Evolutionary conservation across 306 rosid genomes (phyloP).

Genomic region (Inga laurina): DNA sequence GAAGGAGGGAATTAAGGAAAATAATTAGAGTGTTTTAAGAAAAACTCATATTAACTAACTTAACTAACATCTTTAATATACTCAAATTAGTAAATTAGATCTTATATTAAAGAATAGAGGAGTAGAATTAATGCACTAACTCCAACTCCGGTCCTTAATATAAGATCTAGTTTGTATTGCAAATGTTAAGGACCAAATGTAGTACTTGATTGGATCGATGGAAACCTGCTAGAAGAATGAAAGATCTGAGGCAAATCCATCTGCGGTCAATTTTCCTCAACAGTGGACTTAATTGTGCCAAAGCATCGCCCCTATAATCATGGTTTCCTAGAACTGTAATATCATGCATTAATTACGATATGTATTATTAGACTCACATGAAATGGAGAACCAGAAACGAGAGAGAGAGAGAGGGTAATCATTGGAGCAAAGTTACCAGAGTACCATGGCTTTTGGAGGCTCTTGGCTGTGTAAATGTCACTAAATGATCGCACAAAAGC

Average conservation of each 20-base stretch:
- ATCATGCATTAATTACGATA: background rate
- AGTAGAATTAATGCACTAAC: no score
- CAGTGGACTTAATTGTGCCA: slow-evolving; percentile 42
- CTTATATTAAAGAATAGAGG: no score
- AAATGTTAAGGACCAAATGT: no score
- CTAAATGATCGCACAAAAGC: slow-evolving; percentile 58
- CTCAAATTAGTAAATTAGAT: no score
- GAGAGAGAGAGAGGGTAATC: background rate
- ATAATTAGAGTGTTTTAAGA: no score
- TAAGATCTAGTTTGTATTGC: no score
- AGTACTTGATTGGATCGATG: no score
- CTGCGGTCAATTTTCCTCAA: slow-evolving; percentile 49
- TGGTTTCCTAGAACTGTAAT: slow-evolving; percentile 39
- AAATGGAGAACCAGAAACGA: no score
- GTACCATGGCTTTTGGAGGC: slow-evolving; percentile 70
- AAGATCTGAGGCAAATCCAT: slow-evolving; percentile 69
- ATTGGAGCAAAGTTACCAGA: slow-evolving; percentile 33
- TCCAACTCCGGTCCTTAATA: no score
- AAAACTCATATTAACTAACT: no score
- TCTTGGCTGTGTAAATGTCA: slow-evolving; percentile 64
- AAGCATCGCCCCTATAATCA: slow-evolving; percentile 37
- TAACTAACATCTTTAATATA: no score
- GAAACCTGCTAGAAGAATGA: slow-evolving; percentile 44
- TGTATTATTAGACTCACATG: background rate
- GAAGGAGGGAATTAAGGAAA: no score